Evolutionary conservation across 345 rosid genomes (phyloP).

Genomic region (Eucalyptus regnans): DNA sequence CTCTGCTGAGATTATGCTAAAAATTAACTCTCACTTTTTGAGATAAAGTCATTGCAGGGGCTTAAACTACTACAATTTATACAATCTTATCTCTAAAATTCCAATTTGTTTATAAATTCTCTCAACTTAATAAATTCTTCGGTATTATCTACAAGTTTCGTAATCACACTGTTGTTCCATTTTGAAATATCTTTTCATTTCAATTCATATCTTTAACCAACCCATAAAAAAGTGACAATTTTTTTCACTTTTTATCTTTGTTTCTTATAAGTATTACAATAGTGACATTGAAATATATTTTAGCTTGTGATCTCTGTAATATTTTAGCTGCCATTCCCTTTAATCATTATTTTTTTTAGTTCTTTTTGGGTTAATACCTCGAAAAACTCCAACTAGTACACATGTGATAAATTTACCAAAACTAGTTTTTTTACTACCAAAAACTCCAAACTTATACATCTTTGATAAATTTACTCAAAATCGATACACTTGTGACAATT

Average conservation of each 20-base stretch:
- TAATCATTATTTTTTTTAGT: not conserved
- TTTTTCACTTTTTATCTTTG: not conserved
- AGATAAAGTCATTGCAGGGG: not conserved
- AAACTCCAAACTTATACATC: too few relatives aligned
- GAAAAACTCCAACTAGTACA: too few relatives aligned
- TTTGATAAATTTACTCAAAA: too few relatives aligned
- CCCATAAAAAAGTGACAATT: not conserved
- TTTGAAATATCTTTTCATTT: not conserved
- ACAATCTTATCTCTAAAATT: not conserved
- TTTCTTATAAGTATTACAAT: too few relatives aligned
- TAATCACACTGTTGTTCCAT: not conserved
- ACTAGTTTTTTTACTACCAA: too few relatives aligned
- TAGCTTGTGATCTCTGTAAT: not conserved
- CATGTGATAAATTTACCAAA: too few relatives aligned
- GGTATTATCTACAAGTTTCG: not conserved
- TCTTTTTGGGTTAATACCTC: not conserved
- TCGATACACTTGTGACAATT: fast-evolving
- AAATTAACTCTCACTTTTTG: not conserved
- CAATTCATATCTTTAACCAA: not conserved
- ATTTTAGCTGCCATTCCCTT: not conserved
- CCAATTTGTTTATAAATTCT: not conserved
- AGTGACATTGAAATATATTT: not conserved
- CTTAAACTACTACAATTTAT: not conserved
- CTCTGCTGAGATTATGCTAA: not conserved
- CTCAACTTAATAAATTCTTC: not conserved